These are phyloP conservation scores for Boletus sensibilis DNA, from an alignment of 768 basidiomycete species.

Conservation along the genomic window DNA sequence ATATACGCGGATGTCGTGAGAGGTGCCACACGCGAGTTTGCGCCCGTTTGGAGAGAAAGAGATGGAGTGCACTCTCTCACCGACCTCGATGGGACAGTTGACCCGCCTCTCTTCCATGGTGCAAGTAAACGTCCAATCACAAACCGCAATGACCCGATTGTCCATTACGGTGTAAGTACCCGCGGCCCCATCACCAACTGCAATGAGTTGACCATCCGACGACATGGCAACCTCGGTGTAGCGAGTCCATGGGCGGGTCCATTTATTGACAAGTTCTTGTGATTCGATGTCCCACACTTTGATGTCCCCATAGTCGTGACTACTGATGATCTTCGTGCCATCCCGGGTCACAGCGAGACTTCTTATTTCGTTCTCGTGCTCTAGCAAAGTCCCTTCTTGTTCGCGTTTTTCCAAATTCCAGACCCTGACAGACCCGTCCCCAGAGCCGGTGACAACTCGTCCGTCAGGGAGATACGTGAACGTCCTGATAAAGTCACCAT, in stretches of 20 bases:
- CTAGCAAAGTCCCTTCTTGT: not conserved
- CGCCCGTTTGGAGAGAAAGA: not conserved
- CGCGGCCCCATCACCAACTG: too few species aligned
- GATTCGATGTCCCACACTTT: too few species aligned
- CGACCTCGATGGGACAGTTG: not conserved
- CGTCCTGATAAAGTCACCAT: not conserved
- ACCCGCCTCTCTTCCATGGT: too few species aligned
- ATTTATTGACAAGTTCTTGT: not conserved
- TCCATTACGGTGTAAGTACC: too few species aligned
- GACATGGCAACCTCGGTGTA: not conserved
- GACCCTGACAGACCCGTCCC: not conserved
- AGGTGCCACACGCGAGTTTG: conserved; percentile 2
- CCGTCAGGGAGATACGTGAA: conserved; percentile 3
- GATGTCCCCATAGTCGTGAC: too few species aligned
- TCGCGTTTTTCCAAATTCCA: not conserved
- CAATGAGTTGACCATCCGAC: not conserved
- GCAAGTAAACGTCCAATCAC: too few species aligned
- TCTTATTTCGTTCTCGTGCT: not conserved
- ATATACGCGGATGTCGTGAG: not conserved
- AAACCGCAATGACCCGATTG: too few species aligned
- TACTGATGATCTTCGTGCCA: too few species aligned
- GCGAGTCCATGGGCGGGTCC: not conserved
- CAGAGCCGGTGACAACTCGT: not conserved
- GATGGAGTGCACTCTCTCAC: not conserved
- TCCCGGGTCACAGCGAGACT: too few species aligned